Base-by-base conservation (phyloP, 768 basidiomycete genomes). In the Suillus americanus region DNA sequence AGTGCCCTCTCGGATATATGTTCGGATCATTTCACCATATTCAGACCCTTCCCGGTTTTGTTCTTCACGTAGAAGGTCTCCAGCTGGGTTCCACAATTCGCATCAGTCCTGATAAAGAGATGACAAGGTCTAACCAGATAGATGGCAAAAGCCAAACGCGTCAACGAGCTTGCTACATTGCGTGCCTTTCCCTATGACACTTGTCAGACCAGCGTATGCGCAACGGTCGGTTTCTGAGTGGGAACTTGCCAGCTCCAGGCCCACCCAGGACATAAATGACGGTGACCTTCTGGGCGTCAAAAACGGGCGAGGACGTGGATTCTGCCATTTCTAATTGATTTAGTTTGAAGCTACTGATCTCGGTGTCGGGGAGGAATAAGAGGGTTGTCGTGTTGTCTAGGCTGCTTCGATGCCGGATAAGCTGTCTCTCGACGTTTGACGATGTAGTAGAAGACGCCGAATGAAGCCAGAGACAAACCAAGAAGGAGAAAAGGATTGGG, bases 201-300 rank as follows among this genome's bases (percentile, higher is more conserved):
- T 41, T 64, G 43, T 63, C 54, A 62, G 57, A 65, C 61, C 14
- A 33, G n/a, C 64, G 38, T 23, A 37, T 65, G 50, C 23, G 60
- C 64, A 37, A 61, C 71, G 38, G 9, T 33, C 10, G 6, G 20
- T n/a, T 50, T 40, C 43, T n/a, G 41, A 59, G 40, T 41, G 38
- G 50, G 9, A 33, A 69, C 75, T 79, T 67, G 90, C 96, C 96
- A 70, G 95, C 95, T 60, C 97, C 97, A 23, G 97, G 97, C 0
- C 97, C 97, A 43, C 97, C 97, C 16, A 99, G 89, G 30, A 99
- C 96, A 72, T 92, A 99, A 72, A 99, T 82, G 64, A 99, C 96
- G 20, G 85, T 89, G 70, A 98, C 90, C 67, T 92, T 89, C 55
- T 74, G 73, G 38, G 80, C 76, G 75, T 93, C 87, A 71, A 97